These are phyloP conservation scores for Rhynchosporium graminicola DNA, from an alignment of 2,329 filamentous ascomycete species.

Conservation along the genomic window DNA sequence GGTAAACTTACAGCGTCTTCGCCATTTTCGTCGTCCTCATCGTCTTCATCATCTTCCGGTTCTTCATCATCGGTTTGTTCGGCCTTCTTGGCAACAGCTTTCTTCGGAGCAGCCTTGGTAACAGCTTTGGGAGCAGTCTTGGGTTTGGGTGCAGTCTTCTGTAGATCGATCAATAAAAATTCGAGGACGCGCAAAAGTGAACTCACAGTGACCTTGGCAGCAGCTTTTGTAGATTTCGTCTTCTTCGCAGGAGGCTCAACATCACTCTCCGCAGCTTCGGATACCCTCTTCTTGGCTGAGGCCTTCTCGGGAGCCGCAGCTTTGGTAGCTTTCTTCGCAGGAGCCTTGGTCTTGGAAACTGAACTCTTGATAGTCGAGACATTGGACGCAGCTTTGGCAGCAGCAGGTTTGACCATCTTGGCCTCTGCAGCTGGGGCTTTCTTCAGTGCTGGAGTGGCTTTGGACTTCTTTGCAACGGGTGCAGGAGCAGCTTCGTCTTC, in stretches of 20 bases:
- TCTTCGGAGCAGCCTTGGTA: slow-evolving; percentile 6
- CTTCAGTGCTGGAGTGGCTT: slow-evolving; percentile 25
- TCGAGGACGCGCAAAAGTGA: slow-evolving; percentile 1
- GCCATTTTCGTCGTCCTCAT: background rate
- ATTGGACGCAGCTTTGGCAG: slow-evolving; percentile 14
- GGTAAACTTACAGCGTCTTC: slow-evolving; percentile 10
- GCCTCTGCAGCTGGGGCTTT: slow-evolving; percentile 22
- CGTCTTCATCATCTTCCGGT: too few species aligned
- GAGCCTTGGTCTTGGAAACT: slow-evolving; percentile 26
- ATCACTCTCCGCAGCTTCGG: slow-evolving; percentile 9
- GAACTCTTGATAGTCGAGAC: slow-evolving; percentile 10
- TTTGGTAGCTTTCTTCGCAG: slow-evolving; percentile 25
- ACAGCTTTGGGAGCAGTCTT: slow-evolving; percentile 1
- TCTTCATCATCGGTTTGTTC: slow-evolving; percentile 10
- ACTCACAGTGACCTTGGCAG: slow-evolving; percentile 9
- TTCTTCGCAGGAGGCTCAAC: slow-evolving; percentile 12
- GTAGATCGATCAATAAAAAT: slow-evolving; percentile 5
- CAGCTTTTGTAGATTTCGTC: slow-evolving; percentile 10
- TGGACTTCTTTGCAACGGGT: slow-evolving; percentile 30
- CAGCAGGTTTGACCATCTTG: slow-evolving; percentile 15
- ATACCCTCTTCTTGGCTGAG: slow-evolving; percentile 6
- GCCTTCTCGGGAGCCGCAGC: slow-evolving; percentile 21
- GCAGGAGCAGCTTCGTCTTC: slow-evolving; percentile 16
- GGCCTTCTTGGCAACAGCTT: slow-evolving; percentile 2
- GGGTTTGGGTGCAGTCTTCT: slow-evolving; percentile 6